phyloP scores from a whole-genome alignment of 176 grass and related monocot species.

The Ensete glaucum region DNA sequence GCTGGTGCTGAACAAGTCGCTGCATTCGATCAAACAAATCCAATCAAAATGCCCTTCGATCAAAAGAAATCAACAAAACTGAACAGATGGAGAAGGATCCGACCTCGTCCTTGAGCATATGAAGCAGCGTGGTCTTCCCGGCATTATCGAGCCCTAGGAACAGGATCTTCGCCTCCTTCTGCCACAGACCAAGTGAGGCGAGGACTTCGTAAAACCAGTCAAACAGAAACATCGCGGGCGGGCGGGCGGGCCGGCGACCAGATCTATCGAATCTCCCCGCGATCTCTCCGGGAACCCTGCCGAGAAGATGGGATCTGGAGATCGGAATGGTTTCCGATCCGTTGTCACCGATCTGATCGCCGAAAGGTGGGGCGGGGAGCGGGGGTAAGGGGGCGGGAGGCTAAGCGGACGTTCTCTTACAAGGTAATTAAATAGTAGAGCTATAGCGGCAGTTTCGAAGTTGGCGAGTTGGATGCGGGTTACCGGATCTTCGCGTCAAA shows the following conservation, averaged over 20 bases:
- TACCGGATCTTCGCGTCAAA: no score
- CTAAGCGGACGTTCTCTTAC: no score
- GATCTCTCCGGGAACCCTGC: background rate
- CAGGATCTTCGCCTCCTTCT: conserved; percentile 24
- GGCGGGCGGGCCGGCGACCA: background rate
- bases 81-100: background rate
- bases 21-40: conserved; percentile 10
- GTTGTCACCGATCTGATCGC: no score
- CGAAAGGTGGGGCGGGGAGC: no score
- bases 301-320: background rate
- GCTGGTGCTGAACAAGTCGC: conserved; percentile 30
- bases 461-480: no score
- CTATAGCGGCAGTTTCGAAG: no score
- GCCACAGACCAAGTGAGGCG: conserved; percentile 49
- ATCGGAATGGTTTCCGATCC: background rate
- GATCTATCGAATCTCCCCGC: background rate
- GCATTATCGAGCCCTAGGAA: conserved; percentile 75
- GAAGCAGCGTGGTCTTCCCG: conserved; percentile 23
- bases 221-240: conserved; percentile 47
- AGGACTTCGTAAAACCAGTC: conserved; percentile 73
- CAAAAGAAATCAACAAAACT: background rate
- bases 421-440: no score
- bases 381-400: no score
- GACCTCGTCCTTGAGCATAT: conserved; percentile 81
- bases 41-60: background rate